Conservation (phyloP, 2,329 filamentous ascomycete genomes). For the Epichloe scottii region DNA sequence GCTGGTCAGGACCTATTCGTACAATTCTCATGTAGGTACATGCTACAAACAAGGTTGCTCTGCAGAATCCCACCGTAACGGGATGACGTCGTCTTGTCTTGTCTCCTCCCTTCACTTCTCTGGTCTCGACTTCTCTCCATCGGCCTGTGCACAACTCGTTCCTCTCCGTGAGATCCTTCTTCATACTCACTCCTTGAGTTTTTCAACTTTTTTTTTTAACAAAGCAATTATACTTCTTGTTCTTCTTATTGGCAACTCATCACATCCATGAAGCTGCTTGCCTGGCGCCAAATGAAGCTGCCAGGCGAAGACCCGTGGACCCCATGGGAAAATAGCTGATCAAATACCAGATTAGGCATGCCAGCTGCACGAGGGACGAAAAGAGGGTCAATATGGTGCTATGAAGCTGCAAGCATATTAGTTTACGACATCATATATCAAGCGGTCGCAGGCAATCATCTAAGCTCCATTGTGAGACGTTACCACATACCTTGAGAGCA, state of each 20-base stretch:
- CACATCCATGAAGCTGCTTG: slow-evolving; percentile 82
- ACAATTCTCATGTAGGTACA: background rate
- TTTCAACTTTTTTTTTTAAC: background rate
- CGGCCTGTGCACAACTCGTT: background rate
- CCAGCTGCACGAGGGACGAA: slow-evolving; percentile 71
- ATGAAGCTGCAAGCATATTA: slow-evolving; percentile 48
- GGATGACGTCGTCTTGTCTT: background rate
- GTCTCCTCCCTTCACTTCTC: background rate
- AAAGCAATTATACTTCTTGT: background rate
- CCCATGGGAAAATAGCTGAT: slow-evolving; percentile 99
- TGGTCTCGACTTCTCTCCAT: background rate
- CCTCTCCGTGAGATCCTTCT: background rate
- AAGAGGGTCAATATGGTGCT: slow-evolving; percentile 76
- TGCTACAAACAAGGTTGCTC: background rate
- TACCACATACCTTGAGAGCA: slow-evolving; percentile 68
- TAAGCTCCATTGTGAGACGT: background rate
- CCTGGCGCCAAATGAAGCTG: slow-evolving; percentile 73
- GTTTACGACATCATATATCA: background rate
- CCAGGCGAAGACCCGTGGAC: slow-evolving; percentile 72
- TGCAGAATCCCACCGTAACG: background rate
- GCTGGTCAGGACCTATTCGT: background rate
- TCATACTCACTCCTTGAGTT: background rate
- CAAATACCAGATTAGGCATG: slow-evolving; percentile 80
- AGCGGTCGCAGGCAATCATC: background rate
- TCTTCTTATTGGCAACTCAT: slow-evolving; percentile 23